Evolutionary conservation across 176 grass and related monocot genomes (phyloP).

Genomic region (Aechmea fasciata): DNA sequence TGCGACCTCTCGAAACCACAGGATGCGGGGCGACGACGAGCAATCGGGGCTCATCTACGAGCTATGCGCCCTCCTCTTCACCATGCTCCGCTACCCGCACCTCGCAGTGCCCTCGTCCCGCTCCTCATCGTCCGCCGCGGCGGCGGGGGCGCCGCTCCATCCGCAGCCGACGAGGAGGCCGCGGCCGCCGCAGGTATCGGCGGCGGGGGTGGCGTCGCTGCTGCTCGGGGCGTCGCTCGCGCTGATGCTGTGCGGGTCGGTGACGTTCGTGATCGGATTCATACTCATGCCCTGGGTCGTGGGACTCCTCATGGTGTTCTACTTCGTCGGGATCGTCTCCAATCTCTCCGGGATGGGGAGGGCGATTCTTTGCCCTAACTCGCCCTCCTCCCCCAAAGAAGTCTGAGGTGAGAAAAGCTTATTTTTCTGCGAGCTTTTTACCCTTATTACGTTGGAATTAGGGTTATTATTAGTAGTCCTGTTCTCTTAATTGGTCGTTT

Average conservation of each 20-base stretch:
- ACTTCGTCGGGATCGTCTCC: conserved; percentile 69
- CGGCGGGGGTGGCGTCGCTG: conserved; percentile 58
- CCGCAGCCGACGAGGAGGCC: neutral
- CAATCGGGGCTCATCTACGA: conserved; percentile 64
- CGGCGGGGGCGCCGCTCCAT: neutral
- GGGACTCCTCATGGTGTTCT: conserved; percentile 54
- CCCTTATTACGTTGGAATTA: neutral
- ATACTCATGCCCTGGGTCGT: conserved; percentile 92
- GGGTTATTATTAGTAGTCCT: too few relatives aligned
- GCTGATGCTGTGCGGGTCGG: conserved; percentile 75
- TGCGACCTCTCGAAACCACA: conserved; percentile 1
- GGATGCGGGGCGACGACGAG: conserved; percentile 31
- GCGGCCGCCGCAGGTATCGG: conserved; percentile 35
- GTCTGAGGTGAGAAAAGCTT: neutral
- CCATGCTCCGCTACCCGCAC: conserved; percentile 24
- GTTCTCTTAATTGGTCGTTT: too few relatives aligned
- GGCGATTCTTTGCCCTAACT: conserved; percentile 38
- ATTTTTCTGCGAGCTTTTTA: neutral
- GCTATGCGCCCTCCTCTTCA: conserved; percentile 46
- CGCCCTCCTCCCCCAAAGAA: conserved; percentile 10
- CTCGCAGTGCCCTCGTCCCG: neutral
- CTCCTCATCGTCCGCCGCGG: conserved; percentile 7
- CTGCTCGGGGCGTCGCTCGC: conserved; percentile 70
- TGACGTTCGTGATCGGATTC: conserved; percentile 90
- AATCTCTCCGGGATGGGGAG: conserved; percentile 53